Conservation (phyloP, 352 stramenopile species). For the Pythium coloratum region DNA sequence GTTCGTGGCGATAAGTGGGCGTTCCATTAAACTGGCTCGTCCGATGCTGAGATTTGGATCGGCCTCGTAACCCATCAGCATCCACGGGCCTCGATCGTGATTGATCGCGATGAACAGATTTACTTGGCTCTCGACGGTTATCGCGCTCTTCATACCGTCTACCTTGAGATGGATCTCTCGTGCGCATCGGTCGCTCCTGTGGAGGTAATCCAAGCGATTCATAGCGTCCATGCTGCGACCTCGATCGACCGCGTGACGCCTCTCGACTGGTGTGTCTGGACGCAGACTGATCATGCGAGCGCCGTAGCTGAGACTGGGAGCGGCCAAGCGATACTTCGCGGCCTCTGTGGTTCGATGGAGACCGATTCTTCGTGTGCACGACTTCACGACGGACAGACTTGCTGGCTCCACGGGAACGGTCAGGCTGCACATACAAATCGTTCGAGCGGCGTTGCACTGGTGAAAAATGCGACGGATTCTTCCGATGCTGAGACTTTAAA, state of each 20-base stretch:
- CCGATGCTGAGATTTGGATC: background rate
- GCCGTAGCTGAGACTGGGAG: background rate
- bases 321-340: background rate
- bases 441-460: background rate
- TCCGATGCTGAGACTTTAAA: background rate
- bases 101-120: background rate
- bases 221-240: too few species aligned
- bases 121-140: background rate
- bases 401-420: background rate
- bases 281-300: background rate
- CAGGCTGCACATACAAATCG: background rate
- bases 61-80: background rate
- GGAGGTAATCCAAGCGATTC: background rate
- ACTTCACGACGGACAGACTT: background rate
- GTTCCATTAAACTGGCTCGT: background rate
- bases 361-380: background rate
- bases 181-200: background rate
- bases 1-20: background rate
- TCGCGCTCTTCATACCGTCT: background rate
- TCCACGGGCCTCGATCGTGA: background rate
- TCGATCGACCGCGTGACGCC: background rate
- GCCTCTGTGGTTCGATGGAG: background rate
- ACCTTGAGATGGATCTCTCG: background rate
- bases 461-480: background rate
- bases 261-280: background rate